Base-by-base conservation (phyloP, 306 rosid genomes). In the Sicyos edulis region DNA sequence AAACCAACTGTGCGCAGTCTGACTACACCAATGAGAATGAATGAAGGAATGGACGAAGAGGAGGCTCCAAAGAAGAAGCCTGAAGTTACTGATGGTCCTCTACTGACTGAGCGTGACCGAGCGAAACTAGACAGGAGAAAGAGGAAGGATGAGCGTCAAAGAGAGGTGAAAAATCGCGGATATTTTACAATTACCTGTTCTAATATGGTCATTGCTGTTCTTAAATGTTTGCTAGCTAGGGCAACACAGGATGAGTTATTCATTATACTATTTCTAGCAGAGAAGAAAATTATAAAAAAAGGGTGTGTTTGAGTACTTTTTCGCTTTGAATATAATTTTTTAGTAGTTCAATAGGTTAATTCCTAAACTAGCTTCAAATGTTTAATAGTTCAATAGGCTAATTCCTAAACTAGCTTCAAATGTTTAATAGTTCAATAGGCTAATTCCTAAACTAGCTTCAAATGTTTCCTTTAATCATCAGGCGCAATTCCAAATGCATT, bases 111-210 rank as follows among this genome's bases (percentile, higher is more conserved):
- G 79, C 99, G 99, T 32, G 97, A 93, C 75, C 78, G 82, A 32
- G 76, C 83, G 0, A 93, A 93, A 87, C 79, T 86, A 1, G 97
- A 89, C 40, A 82, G 99, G 79, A 81, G 86, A 54, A 93, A 91
- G 83, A 87, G 99, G 85, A 91, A 93, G 80, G 97, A 93, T 0
- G 99, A 93, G 45, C 95, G 99, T 42, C 95, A 91, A 78, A 85
- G 99, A 83, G 99, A 93, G 96, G 98, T 92, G 42, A 57, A 45
- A n/a, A 56, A 78, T 65, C 66, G 7, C 20, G 61, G 22, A 50
- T 50, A 24, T 55, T 2, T 70, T 51, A 53, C 4, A 10, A n/a
- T 12, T 17, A 52, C 62, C 24, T 51, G n/a, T 8, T 53, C 10
- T 10, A 29, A 17, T 53, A 15, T 26, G 74, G 47, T 34, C 50